A percentile compares a stretch with the other conserved stretches of the same genome.
Evolutionary conservation across 2,329 filamentous ascomycete species (phyloP).

Genomic region (Fusarium sp.): DNA sequence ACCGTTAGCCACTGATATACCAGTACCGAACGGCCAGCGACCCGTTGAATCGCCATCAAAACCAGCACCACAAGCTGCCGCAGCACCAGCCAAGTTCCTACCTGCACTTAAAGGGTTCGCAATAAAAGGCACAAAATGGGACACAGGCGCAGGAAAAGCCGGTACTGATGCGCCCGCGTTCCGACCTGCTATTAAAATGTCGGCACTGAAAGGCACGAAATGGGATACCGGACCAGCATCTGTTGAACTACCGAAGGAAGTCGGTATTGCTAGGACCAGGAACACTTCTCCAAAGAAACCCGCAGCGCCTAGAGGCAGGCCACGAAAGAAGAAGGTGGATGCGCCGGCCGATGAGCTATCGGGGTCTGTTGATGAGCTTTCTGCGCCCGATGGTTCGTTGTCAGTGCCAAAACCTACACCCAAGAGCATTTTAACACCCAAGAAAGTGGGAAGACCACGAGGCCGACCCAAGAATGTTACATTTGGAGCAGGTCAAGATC

Average conservation of each 20-base stretch:
- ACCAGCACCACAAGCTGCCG: conserved; percentile 22
- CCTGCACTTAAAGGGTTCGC: conserved; percentile 54
- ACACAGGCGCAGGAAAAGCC: conserved; percentile 30
- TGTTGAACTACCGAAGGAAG: conserved; percentile 39
- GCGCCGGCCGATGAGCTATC: conserved; percentile 14
- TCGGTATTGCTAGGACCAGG: conserved; percentile 38
- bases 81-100: conserved; percentile 35
- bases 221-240: conserved; percentile 52
- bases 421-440: conserved; percentile 69
- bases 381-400: conserved; percentile 21
- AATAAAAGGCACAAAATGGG: conserved; percentile 50
- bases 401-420: conserved; percentile 49
- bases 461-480: conserved; percentile 66
- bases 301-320: conserved; percentile 32
- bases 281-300: conserved; percentile 41
- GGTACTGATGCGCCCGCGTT: conserved; percentile 16
- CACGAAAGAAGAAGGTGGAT: conserved; percentile 41
- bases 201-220: conserved; percentile 53
- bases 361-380: conserved; percentile 31
- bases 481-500: conserved; percentile 56
- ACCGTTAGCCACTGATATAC: conserved; percentile 16
- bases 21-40: conserved; percentile 1
- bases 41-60: conserved; percentile 21
- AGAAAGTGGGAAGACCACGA: conserved; percentile 57
- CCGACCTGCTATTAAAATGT: conserved; percentile 54